Evolutionary conservation across 2,329 filamentous ascomycete genomes (phyloP).

Genomic region (Cladosporium sp.): DNA sequence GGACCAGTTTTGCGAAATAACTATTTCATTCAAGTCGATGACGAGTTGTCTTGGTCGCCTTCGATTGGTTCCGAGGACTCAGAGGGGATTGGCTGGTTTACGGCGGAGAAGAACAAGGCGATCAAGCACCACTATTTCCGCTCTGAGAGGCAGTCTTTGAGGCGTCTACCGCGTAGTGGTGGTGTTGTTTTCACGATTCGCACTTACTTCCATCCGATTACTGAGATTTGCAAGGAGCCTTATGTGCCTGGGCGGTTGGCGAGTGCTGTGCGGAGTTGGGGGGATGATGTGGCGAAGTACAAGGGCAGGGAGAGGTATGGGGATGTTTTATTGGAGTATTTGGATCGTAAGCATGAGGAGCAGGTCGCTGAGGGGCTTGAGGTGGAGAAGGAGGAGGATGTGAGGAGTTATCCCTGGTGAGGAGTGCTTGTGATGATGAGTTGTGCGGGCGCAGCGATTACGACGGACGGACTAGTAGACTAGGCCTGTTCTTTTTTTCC

Average conservation of each 20-base stretch:
- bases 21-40: conserved; percentile 85
- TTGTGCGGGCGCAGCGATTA: too few species aligned
- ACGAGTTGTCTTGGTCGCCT: conserved; percentile 67
- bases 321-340: conserved; percentile 67
- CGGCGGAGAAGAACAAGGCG: conserved; percentile 67
- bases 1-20: conserved; percentile 67
- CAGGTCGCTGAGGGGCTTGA: conserved; percentile 63
- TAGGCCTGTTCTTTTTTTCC: too few species aligned
- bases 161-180: conserved; percentile 49
- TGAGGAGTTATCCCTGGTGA: conserved; percentile 57
- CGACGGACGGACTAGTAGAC: too few species aligned
- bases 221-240: conserved; percentile 62
- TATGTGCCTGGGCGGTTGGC: conserved; percentile 75
- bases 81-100: conserved; percentile 63
- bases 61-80: conserved; percentile 70
- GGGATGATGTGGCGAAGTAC: conserved; percentile 68
- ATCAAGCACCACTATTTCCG: conserved; percentile 72
- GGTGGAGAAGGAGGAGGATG: conserved; percentile 52
- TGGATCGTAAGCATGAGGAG: conserved; percentile 69
- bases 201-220: conserved; percentile 72
- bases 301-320: conserved; percentile 73
- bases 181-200: conserved; percentile 67
- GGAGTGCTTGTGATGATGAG: too few species aligned
- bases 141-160: conserved; percentile 67
- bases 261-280: conserved; percentile 76